These are phyloP conservation scores for Phytopythium montanum DNA, from an alignment of 352 stramenopile genomes.

Conservation along the genomic window DNA sequence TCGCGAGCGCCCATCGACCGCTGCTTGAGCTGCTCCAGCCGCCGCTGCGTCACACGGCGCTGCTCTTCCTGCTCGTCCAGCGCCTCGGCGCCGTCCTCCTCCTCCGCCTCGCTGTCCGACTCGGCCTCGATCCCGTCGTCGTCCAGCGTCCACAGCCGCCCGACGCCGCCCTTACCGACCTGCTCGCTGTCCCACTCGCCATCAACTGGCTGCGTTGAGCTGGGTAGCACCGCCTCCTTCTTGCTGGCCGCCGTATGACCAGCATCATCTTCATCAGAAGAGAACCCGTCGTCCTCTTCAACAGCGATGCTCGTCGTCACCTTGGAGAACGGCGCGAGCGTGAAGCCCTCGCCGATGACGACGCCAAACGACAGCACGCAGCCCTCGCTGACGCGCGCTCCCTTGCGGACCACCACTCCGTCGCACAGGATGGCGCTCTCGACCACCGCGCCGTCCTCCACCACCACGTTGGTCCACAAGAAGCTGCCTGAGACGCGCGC, in stretches of 20 bases:
- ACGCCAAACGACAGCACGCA: slow-evolving; percentile 80
- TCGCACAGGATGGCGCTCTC: slow-evolving; percentile 84
- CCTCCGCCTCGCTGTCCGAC: slow-evolving; percentile 54
- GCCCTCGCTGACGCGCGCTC: slow-evolving; percentile 67
- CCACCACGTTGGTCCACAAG: slow-evolving; percentile 77
- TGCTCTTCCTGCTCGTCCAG: slow-evolving; percentile 35
- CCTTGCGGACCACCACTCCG: slow-evolving; percentile 67
- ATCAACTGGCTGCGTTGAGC: not conserved
- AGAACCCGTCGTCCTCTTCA: slow-evolving; percentile 72
- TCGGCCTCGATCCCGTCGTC: slow-evolving; percentile 81
- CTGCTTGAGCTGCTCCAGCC: slow-evolving; percentile 68
- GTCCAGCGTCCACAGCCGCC: slow-evolving; percentile 79
- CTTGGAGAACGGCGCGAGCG: slow-evolving; percentile 69
- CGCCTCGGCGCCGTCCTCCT: slow-evolving; percentile 45
- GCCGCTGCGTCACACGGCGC: slow-evolving; percentile 12
- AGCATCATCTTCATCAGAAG: slow-evolving; percentile 55
- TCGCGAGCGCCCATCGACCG: slow-evolving; percentile 62
- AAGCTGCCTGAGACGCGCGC: slow-evolving; percentile 71
- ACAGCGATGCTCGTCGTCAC: slow-evolving; percentile 59
- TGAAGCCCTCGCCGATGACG: slow-evolving; percentile 74
- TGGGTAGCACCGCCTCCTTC: slow-evolving; percentile 3
- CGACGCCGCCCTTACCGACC: slow-evolving; percentile 66
- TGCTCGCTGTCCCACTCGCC: slow-evolving; percentile 61
- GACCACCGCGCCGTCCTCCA: slow-evolving; percentile 76
- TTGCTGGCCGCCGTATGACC: slow-evolving; percentile 16